Percentiles rank a stretch among this genome's conserved stretches.
Conservation (phyloP, 1,284 basidiomycete species). For the Ceratobasidium sp. region DNA sequence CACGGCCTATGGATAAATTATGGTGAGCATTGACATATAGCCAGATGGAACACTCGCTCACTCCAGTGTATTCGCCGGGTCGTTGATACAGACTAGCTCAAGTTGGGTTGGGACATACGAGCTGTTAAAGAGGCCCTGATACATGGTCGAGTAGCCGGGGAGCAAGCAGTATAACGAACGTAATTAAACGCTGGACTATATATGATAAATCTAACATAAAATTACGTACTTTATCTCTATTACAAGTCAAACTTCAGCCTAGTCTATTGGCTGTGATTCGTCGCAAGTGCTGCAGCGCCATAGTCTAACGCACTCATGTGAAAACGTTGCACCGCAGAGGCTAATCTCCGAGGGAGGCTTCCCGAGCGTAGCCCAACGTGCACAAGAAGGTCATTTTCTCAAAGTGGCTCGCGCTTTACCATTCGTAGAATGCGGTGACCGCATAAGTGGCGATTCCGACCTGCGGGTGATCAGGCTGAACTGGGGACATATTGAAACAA, state of each 20-base stretch:
- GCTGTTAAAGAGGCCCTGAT: slow-evolving; percentile 21
- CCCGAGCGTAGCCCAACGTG: background rate
- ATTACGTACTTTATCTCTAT: background rate
- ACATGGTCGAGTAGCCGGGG: background rate
- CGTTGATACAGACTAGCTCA: slow-evolving; percentile 18
- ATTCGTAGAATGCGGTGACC: background rate
- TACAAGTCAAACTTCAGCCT: background rate
- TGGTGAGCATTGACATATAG: background rate
- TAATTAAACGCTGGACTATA: background rate
- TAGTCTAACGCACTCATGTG: background rate
- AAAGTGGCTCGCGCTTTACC: background rate
- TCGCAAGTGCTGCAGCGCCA: background rate
- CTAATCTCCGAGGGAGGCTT: background rate
- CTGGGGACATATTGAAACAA: background rate
- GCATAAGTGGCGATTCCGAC: background rate
- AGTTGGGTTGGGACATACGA: slow-evolving; percentile 4
- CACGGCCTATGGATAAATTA: slow-evolving; percentile 3
- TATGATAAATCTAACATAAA: background rate
- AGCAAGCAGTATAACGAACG: background rate
- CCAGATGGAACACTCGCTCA: background rate
- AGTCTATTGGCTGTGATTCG: too few relatives aligned
- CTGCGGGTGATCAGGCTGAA: background rate
- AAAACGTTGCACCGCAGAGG: background rate
- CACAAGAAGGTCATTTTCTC: background rate
- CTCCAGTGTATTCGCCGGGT: slow-evolving; percentile 23